Conservation (phyloP, 1,284 basidiomycete genomes). For the Amylostereum chailletii region DNA sequence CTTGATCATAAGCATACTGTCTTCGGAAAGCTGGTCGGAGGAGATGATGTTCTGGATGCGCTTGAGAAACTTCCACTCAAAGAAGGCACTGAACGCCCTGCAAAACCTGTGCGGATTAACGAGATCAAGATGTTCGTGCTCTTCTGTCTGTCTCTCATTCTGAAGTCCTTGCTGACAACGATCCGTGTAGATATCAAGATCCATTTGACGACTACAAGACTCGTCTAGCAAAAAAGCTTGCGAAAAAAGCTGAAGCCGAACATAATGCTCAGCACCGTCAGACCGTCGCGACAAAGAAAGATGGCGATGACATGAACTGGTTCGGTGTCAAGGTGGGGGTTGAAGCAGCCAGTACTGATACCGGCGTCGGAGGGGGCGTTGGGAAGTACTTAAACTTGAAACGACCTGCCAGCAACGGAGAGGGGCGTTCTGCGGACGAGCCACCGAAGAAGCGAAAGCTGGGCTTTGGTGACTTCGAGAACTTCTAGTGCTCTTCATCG, state of each 20-base stretch:
- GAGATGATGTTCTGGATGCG: slow-evolving; percentile 81
- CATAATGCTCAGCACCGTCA: slow-evolving; percentile 23
- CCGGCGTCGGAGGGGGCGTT: slow-evolving; percentile 27
- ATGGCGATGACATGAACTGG: slow-evolving; percentile 68
- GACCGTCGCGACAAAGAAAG: slow-evolving; percentile 29
- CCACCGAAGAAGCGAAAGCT: slow-evolving; percentile 64
- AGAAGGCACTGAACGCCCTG: slow-evolving; percentile 79
- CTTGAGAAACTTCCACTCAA: slow-evolving; percentile 79
- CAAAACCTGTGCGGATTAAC: slow-evolving; percentile 73
- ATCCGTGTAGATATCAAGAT: slow-evolving; percentile 58
- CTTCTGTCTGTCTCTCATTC: background rate
- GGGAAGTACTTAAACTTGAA: slow-evolving; percentile 64
- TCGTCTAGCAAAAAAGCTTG: slow-evolving; percentile 66
- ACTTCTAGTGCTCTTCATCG: slow-evolving; percentile 7
- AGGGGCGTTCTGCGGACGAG: slow-evolving; percentile 25
- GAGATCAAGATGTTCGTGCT: slow-evolving; percentile 64
- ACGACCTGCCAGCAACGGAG: slow-evolving; percentile 25
- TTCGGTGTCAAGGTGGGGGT: slow-evolving; percentile 72
- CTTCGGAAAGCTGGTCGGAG: slow-evolving; percentile 94
- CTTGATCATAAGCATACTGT: slow-evolving; percentile 88
- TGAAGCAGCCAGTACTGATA: slow-evolving; percentile 21
- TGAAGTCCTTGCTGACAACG: slow-evolving; percentile 2
- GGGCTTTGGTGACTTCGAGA: slow-evolving; percentile 71
- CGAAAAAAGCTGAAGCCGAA: slow-evolving; percentile 52
- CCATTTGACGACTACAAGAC: slow-evolving; percentile 81